A percentile compares a stretch with the other conserved stretches of the same genome.
phyloP scores from a whole-genome alignment of 371 early-diverging fungal genomes.

The Phascolomyces articulosus region DNA sequence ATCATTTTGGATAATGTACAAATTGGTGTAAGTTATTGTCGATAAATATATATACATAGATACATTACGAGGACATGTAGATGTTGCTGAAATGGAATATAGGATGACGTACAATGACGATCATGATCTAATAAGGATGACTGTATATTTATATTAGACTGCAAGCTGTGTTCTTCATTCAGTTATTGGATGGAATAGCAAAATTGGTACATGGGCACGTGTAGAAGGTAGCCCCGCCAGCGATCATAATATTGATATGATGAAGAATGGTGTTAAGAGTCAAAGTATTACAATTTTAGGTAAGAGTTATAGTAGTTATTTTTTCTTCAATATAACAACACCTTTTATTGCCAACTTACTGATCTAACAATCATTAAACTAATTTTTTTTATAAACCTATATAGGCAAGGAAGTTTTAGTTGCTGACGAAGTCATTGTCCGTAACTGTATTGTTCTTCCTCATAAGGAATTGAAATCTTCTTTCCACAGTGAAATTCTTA shows the following conservation, averaged over 20 bases:
- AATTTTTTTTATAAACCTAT: too few relatives aligned
- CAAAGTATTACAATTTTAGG: slow-evolving; percentile 92
- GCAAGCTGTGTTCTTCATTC: slow-evolving; percentile 86
- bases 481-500: slow-evolving; percentile 94
- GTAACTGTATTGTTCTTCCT: slow-evolving; percentile 96
- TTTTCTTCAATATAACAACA: slow-evolving; percentile 28
- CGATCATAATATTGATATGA: slow-evolving; percentile 66
- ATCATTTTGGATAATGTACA: slow-evolving; percentile 95
- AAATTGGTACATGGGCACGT: slow-evolving; percentile 92
- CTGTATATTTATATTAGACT: slow-evolving; percentile 20
- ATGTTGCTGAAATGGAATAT: too few relatives aligned
- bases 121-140: not conserved
- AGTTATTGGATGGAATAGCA: slow-evolving; percentile 95
- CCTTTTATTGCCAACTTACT: slow-evolving; percentile 25
- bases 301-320: slow-evolving; percentile 35
- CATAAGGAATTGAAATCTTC: slow-evolving; percentile 93
- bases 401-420: slow-evolving; percentile 85
- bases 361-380: slow-evolving; percentile 41
- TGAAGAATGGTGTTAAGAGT: slow-evolving; percentile 88
- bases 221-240: slow-evolving; percentile 86
- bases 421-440: slow-evolving; percentile 88
- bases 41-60: not conserved
- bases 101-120: too few relatives aligned
- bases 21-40: slow-evolving; percentile 72
- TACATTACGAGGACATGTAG: too few relatives aligned